Evolutionary conservation across 768 basidiomycete genomes (phyloP).

Genomic region (Bullera alba): DNA sequence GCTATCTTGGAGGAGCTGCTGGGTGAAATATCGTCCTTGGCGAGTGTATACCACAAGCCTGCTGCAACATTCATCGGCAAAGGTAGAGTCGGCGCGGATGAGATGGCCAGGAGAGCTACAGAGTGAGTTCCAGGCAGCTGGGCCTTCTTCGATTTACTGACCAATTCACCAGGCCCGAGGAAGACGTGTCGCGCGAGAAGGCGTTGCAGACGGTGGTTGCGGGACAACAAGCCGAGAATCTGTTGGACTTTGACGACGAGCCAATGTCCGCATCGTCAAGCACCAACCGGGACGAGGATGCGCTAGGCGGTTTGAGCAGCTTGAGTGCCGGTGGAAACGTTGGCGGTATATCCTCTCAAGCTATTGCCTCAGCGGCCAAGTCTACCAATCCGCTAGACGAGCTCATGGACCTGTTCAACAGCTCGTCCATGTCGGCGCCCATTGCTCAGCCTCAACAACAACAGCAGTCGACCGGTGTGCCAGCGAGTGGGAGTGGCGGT

Average conservation of each 20-base stretch:
- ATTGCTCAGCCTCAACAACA: constrained; percentile 12
- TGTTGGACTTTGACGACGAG: constrained; percentile 77
- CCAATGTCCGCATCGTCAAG: constrained; percentile 56
- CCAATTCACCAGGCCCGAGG: constrained; percentile 52
- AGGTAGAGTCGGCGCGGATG: constrained; percentile 61
- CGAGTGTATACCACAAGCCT: constrained; percentile 96
- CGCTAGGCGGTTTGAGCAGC: constrained; percentile 45
- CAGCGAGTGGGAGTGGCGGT: not conserved
- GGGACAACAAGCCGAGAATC: constrained; percentile 88
- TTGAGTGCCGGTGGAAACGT: not conserved
- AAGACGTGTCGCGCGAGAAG: constrained; percentile 66
- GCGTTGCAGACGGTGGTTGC: constrained; percentile 85
- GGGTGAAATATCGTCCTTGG: constrained; percentile 77
- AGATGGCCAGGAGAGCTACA: constrained; percentile 36
- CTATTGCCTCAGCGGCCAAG: constrained; percentile 53
- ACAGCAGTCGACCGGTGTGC: not conserved
- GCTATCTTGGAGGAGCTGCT: constrained; percentile 84
- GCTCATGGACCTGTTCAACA: constrained; percentile 84
- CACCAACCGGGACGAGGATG: constrained; percentile 1
- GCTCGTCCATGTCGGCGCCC: constrained; percentile 30
- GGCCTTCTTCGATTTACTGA: not conserved
- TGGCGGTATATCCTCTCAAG: constrained; percentile 25
- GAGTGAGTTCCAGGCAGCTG: constrained; percentile 29
- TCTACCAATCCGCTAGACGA: constrained; percentile 88
- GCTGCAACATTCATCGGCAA: constrained; percentile 90